phyloP scores from a whole-genome alignment of 768 basidiomycete genomes.

The Suillus alpinus region DNA sequence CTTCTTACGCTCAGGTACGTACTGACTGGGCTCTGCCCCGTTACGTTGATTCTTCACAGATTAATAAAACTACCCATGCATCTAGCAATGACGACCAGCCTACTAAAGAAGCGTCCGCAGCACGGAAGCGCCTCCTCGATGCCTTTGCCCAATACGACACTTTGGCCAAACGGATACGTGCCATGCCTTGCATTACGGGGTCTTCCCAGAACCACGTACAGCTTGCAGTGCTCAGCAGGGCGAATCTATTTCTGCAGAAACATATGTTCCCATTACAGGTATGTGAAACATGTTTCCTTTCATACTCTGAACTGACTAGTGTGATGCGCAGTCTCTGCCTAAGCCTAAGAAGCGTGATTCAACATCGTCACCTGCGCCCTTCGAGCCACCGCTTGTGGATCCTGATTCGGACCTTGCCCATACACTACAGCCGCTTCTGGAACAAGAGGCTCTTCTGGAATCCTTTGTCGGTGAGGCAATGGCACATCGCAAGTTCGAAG shows the following conservation, averaged over 20 bases:
- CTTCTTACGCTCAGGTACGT: slow-evolving; percentile 63
- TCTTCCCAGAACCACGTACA: slow-evolving; percentile 85
- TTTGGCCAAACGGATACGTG: slow-evolving; percentile 80
- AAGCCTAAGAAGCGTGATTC: slow-evolving; percentile 40
- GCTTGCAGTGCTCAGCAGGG: slow-evolving; percentile 71
- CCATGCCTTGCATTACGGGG: slow-evolving; percentile 61
- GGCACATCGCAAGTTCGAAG: slow-evolving; percentile 91
- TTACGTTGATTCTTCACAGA: slow-evolving; percentile 22
- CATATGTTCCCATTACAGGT: slow-evolving; percentile 68
- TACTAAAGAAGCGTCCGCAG: slow-evolving; percentile 62
- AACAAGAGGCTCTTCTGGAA: slow-evolving; percentile 92
- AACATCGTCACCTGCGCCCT: slow-evolving; percentile 12
- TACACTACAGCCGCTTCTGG: slow-evolving; percentile 81
- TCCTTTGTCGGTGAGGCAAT: slow-evolving; percentile 89
- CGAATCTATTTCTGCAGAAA: slow-evolving; percentile 80
- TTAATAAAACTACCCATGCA: background rate
- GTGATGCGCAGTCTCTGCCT: slow-evolving; percentile 40
- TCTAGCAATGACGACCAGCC: slow-evolving; percentile 47
- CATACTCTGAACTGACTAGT: background rate
- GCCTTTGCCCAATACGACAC: slow-evolving; percentile 88
- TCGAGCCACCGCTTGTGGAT: slow-evolving; percentile 40
- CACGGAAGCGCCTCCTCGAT: slow-evolving; percentile 80
- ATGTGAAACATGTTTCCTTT: background rate
- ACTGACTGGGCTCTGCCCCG: background rate
- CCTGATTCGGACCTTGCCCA: slow-evolving; percentile 70